Percentiles rank a stretch among this genome's conserved stretches.
Evolutionary conservation across 2,329 filamentous ascomycete genomes (phyloP).

Genomic region (Botryosphaeria agaves): DNA sequence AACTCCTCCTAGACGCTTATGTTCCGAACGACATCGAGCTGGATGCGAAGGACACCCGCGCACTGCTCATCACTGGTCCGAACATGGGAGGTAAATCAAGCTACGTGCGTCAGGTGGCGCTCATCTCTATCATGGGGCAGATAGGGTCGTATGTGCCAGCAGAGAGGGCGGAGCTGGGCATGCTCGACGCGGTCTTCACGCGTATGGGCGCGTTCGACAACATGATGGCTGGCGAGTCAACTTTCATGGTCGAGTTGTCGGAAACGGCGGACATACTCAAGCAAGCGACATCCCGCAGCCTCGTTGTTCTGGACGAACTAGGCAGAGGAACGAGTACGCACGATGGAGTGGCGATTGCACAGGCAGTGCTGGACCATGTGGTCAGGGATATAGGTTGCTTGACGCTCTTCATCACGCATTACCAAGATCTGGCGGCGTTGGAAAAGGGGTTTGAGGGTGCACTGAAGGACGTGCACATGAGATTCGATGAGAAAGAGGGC

Average conservation of each 20-base stretch:
- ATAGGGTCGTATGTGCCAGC: conserved; percentile 91
- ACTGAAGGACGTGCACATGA: conserved; percentile 86
- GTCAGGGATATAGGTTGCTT: conserved; percentile 57
- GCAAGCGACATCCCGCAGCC: conserved; percentile 63
- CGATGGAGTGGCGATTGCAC: conserved; percentile 89
- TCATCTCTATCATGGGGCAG: conserved; percentile 87
- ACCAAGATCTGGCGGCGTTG: conserved; percentile 68
- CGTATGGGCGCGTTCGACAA: conserved; percentile 95
- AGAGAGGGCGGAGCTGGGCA: conserved; percentile 51
- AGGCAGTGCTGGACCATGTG: conserved; percentile 75
- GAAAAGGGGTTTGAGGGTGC: conserved; percentile 50
- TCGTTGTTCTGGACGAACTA: conserved; percentile 89
- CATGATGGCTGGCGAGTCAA: conserved; percentile 83
- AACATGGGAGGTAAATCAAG: conserved; percentile 99
- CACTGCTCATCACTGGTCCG: conserved; percentile 82
- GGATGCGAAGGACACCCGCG: conserved; percentile 45
- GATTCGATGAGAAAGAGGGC: conserved; percentile 47
- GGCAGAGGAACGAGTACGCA: conserved; percentile 88
- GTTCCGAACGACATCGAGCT: conserved; percentile 78
- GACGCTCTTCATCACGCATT: conserved; percentile 95
- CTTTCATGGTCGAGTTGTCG: conserved; percentile 94
- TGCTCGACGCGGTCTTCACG: conserved; percentile 83
- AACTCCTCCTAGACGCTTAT: conserved; percentile 67
- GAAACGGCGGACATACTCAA: conserved; percentile 88
- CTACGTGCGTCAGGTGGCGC: conserved; percentile 81